Conservation (phyloP, 306 rosid species). For the Potentilla sterilis region DNA sequence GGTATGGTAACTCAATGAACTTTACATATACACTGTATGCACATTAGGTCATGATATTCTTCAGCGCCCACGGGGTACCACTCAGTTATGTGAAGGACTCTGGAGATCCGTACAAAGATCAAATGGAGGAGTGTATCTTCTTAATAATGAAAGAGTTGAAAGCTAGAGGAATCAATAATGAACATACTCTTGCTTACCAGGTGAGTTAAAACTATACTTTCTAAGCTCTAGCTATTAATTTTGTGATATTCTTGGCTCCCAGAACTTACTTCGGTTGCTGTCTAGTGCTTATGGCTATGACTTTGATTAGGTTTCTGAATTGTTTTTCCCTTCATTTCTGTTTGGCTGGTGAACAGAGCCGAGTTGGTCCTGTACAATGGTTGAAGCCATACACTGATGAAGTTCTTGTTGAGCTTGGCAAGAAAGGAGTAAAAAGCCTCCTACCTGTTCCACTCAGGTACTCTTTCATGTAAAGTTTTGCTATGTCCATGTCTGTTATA, state of each 20-base stretch:
- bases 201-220: constrained; percentile 33
- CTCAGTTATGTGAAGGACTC: constrained; percentile 90
- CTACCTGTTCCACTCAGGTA: constrained; percentile 99
- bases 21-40: constrained; percentile 15
- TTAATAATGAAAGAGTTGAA: constrained; percentile 93
- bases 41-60: constrained; percentile 78
- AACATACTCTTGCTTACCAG: constrained; percentile 97
- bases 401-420: constrained; percentile 94
- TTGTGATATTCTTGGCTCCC: not conserved
- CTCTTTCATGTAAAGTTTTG: not conserved
- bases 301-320: not conserved
- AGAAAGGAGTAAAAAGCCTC: constrained; percentile 86
- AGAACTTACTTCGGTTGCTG: not conserved
- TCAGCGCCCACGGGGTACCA: constrained; percentile 99
- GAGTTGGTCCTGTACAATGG: constrained; percentile 73
- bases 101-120: constrained; percentile 96
- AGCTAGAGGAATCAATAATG: constrained; percentile 75
- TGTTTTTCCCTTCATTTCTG: not conserved
- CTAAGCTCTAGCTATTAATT: constrained; percentile 2
- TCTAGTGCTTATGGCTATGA: not conserved
- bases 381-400: constrained; percentile 61
- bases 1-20: constrained; percentile 2
- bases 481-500: not conserved
- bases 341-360: constrained; percentile 60
- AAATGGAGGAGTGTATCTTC: constrained; percentile 93